Conservation (phyloP, 2,329 filamentous ascomycete species). For the Pseudocercospora fuligena region DNA sequence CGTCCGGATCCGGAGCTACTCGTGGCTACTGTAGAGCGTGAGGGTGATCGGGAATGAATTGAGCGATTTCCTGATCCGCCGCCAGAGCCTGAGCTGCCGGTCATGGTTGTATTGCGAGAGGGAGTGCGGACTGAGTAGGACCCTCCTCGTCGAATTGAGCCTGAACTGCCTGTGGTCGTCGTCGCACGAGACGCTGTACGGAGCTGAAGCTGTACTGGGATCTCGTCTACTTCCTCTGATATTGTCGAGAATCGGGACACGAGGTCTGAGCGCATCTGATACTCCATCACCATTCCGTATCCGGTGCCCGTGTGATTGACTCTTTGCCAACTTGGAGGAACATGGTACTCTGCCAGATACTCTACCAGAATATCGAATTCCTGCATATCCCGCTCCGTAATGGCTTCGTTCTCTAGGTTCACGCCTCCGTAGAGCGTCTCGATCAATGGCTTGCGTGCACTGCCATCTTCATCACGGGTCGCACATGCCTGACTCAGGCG, state of each 20-base stretch:
- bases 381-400: not conserved
- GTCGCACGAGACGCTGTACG: not conserved
- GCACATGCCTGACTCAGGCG: slow-evolving; percentile 2
- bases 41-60: not conserved
- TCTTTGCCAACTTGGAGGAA: not conserved
- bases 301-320: not conserved
- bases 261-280: not conserved
- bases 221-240: slow-evolving; percentile 1
- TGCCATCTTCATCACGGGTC: not conserved
- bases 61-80: not conserved
- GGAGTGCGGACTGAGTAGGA: not conserved
- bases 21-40: not conserved
- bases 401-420: not conserved
- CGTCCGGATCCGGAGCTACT: slow-evolving; percentile 3
- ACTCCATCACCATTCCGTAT: not conserved
- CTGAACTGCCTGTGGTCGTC: not conserved
- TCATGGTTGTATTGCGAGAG: not conserved
- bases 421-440: not conserved
- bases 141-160: not conserved
- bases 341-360: not conserved
- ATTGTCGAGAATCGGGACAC: not conserved
- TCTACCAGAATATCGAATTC: slow-evolving; percentile 6
- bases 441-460: not conserved
- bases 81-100: not conserved
- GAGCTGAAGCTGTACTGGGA: not conserved